Evolutionary conservation across 179 eudicot species (phyloP).

Genomic region (Heliamphora pulchella): DNA sequence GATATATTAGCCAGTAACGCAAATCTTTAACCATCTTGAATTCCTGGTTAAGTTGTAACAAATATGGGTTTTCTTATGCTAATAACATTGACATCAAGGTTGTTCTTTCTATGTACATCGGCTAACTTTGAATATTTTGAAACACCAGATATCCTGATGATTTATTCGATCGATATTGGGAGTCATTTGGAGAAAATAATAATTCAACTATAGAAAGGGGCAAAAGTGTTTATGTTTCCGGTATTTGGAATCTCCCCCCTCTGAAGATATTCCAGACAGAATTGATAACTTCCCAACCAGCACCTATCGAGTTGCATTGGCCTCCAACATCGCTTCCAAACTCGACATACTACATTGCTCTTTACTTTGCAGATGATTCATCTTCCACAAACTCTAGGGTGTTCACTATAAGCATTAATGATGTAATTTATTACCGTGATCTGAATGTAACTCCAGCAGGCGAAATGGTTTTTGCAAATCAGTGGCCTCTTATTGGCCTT

Average conservation of each 20-base stretch:
- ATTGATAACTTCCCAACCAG: constrained; percentile 31
- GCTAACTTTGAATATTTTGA: constrained; percentile 9
- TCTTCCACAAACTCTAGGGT: constrained; percentile 35
- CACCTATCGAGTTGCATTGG: constrained; percentile 59
- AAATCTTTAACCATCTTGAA: neutral
- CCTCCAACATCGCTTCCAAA: constrained; percentile 61
- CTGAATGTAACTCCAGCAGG: constrained; percentile 59
- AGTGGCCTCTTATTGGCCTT: constrained; percentile 76
- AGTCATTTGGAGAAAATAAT: constrained; percentile 52
- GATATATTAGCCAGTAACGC: neutral
- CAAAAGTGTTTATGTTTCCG: constrained; percentile 53
- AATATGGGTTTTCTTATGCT: neutral
- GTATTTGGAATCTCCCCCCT: constrained; percentile 94
- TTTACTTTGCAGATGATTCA: constrained; percentile 70
- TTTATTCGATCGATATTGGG: constrained; percentile 86
- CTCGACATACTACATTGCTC: constrained; percentile 62
- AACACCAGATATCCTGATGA: constrained; percentile 79
- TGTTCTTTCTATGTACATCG: constrained; percentile 6
- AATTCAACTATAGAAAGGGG: constrained; percentile 29
- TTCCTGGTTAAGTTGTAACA: neutral
- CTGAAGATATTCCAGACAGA: constrained; percentile 58
- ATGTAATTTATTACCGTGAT: constrained; percentile 41
- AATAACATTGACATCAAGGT: neutral
- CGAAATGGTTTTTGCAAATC: constrained; percentile 61
- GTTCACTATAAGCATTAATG: constrained; percentile 61